Evolutionary conservation across 768 basidiomycete species (phyloP).

Genomic region (Leccinum uliginosum): DNA sequence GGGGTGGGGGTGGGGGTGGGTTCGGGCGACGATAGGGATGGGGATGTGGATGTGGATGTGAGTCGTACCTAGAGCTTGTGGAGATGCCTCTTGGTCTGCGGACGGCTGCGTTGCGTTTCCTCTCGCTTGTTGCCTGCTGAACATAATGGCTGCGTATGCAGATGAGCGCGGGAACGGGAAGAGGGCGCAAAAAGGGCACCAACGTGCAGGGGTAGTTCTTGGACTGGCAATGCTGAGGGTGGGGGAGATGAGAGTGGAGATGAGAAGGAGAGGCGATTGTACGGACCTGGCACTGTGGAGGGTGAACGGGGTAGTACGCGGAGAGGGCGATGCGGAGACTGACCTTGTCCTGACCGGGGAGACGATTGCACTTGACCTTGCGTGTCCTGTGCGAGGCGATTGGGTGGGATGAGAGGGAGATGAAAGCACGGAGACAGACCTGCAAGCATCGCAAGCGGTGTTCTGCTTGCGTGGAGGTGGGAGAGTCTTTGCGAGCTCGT

Average conservation of each 20-base stretch:
- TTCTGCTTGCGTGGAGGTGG: slow-evolving; percentile 91
- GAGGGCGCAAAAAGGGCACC: slow-evolving; percentile 32
- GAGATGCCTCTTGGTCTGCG: slow-evolving; percentile 68
- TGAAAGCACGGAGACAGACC: slow-evolving; percentile 36
- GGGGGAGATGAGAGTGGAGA: slow-evolving; percentile 8
- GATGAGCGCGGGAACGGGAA: slow-evolving; percentile 17
- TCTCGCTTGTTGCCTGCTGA: slow-evolving; percentile 82
- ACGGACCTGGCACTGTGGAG: slow-evolving; percentile 61
- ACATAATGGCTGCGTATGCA: slow-evolving; percentile 57
- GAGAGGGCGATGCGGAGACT: slow-evolving; percentile 20
- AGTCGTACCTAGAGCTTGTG: slow-evolving; percentile 42
- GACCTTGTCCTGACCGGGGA: slow-evolving; percentile 82
- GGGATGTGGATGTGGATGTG: neutral
- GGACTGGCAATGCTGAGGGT: slow-evolving; percentile 71
- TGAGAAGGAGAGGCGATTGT: slow-evolving; percentile 13
- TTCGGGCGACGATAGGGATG: neutral
- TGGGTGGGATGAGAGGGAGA: slow-evolving; percentile 4
- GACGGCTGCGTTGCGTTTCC: slow-evolving; percentile 59
- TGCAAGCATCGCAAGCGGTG: slow-evolving; percentile 91
- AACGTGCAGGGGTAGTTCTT: slow-evolving; percentile 94
- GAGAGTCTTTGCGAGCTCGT: slow-evolving; percentile 73
- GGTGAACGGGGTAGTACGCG: slow-evolving; percentile 3
- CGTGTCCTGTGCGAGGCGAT: slow-evolving; percentile 51
- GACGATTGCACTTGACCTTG: slow-evolving; percentile 85
- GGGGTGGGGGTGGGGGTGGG: neutral